Conservation (phyloP, 805 yeast species). For the Metschnikowia cubensis region DNA sequence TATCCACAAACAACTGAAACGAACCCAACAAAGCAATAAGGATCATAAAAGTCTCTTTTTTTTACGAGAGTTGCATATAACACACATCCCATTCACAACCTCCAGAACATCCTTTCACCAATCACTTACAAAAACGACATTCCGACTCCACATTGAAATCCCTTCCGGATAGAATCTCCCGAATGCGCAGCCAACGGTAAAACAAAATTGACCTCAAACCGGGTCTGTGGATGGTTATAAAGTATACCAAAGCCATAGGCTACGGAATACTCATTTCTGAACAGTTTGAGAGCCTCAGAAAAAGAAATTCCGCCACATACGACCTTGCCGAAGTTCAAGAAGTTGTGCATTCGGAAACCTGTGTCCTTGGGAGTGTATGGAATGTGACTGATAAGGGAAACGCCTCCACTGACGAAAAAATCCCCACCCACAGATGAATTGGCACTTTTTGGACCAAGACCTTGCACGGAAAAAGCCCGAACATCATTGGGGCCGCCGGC, state of each 20-base stretch:
- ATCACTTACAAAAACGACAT: constrained; percentile 46
- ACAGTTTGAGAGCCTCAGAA: constrained; percentile 11
- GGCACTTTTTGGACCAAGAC: constrained; percentile 52
- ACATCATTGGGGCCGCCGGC: constrained; percentile 61
- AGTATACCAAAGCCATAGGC: constrained; percentile 48
- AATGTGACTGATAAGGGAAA: constrained; percentile 40
- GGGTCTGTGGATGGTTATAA: constrained; percentile 54
- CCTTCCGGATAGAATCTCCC: constrained; percentile 48
- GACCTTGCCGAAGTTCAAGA: constrained; percentile 47
- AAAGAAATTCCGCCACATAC: constrained; percentile 7
- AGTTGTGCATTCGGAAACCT: constrained; percentile 46
- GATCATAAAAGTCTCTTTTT: too few species aligned
- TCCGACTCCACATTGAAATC: constrained; percentile 58
- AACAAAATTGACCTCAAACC: constrained; percentile 55
- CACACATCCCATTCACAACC: too few species aligned
- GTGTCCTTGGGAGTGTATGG: constrained; percentile 42
- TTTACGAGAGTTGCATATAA: neutral
- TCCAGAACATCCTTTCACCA: too few species aligned
- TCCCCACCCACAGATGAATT: constrained; percentile 53
- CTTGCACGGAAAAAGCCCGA: constrained; percentile 48
- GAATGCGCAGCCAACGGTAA: constrained; percentile 44
- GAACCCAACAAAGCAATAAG: too few species aligned
- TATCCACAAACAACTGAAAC: too few species aligned
- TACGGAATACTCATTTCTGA: constrained; percentile 26
- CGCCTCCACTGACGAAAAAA: constrained; percentile 43